These are phyloP conservation scores for Fagopyrum esculentum DNA, from an alignment of 148 eudicot species.

Conservation along the genomic window DNA sequence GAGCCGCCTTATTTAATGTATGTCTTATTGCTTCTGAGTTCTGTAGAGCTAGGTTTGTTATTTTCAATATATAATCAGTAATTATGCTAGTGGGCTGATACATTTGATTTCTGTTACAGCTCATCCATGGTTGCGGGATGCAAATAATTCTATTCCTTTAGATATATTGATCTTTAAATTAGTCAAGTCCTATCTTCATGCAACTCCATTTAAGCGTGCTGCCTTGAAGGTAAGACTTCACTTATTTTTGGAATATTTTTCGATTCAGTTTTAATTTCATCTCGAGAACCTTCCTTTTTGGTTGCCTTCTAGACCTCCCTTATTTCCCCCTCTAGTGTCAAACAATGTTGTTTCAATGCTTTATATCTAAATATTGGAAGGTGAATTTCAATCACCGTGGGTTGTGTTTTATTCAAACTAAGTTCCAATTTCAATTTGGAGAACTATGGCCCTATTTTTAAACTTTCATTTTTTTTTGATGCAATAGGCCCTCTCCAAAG, in stretches of 20 bases:
- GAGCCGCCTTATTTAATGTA: background rate
- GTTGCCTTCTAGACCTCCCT: background rate
- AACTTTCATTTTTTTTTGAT: background rate
- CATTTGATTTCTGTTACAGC: conserved; percentile 26
- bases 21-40: background rate
- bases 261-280: background rate
- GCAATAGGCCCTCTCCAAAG: conserved; percentile 58
- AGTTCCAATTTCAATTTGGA: background rate
- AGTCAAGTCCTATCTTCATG: conserved; percentile 53
- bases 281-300: background rate
- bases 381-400: background rate
- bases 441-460: background rate
- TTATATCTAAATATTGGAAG: background rate
- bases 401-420: background rate
- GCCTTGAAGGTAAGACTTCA: conserved; percentile 41
- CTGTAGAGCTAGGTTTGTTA: background rate
- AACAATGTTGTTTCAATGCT: background rate
- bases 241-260: background rate
- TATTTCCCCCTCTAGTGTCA: background rate
- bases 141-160: conserved; percentile 41
- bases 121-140: conserved; percentile 58
- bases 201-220: conserved; percentile 61
- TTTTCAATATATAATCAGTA: background rate
- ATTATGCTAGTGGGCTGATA: conserved; percentile 2
- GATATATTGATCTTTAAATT: conserved; percentile 57